These are phyloP conservation scores for Glaciozyma martinii DNA, from an alignment of 768 basidiomycete genomes.

Conservation along the genomic window DNA sequence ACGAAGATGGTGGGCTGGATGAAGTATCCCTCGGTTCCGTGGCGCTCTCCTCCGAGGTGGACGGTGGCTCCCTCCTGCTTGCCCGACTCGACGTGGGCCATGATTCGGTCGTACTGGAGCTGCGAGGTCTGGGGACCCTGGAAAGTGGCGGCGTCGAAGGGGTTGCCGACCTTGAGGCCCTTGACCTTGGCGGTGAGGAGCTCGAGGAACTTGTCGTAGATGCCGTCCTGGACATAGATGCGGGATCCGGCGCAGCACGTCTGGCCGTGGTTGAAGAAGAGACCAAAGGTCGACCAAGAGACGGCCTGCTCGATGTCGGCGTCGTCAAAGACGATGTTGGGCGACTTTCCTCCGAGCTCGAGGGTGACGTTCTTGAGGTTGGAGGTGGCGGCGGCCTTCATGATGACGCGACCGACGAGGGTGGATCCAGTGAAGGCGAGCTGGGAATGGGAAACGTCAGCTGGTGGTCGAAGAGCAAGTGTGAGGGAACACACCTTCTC, in stretches of 20 bases:
- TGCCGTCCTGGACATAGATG: constrained; percentile 65
- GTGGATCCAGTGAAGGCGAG: constrained; percentile 82
- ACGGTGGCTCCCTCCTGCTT: constrained; percentile 62
- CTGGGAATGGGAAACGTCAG: constrained; percentile 4
- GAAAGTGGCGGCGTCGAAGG: constrained; percentile 52
- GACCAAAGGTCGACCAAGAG: constrained; percentile 49
- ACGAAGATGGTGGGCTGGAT: constrained; percentile 38
- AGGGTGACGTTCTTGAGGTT: constrained; percentile 80
- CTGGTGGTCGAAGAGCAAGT: background rate
- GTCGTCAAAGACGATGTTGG: constrained; percentile 50
- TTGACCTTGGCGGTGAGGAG: constrained; percentile 52
- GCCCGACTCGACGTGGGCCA: constrained; percentile 68
- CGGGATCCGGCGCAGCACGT: constrained; percentile 71
- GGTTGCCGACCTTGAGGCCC: constrained; percentile 55
- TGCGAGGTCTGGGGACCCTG: constrained; percentile 74
- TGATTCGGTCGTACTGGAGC: constrained; percentile 59
- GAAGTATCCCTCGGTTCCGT: constrained; percentile 58
- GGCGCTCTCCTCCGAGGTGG: constrained; percentile 54
- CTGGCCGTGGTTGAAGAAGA: constrained; percentile 72
- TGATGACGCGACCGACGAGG: constrained; percentile 63
- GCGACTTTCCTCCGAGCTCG: constrained; percentile 52
- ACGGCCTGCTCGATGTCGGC: constrained; percentile 36
- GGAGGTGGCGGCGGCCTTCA: constrained; percentile 67
- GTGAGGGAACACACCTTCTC: constrained; percentile 44
- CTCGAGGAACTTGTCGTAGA: constrained; percentile 68